Base-by-base conservation (phyloP, 768 basidiomycete genomes). In the Rhodotorula graminis region DNA sequence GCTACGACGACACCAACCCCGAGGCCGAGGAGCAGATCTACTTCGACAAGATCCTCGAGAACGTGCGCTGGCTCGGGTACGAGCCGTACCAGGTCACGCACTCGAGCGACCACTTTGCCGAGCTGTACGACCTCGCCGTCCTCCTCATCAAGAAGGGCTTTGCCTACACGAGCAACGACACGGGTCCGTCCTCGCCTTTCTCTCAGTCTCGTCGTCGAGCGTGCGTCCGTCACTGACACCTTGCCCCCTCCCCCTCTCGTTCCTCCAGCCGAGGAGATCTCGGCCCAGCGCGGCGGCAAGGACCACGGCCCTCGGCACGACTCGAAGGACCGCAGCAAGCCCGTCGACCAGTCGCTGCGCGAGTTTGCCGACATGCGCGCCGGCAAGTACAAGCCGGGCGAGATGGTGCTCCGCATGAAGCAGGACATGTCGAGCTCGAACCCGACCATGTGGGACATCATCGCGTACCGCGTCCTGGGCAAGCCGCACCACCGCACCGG, bases 31-130 rank as follows among this genome's bases (percentile, higher is more conserved):
- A 99, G 83, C 93, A 87, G 49, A 84, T 87, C 75, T 99, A 96
- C 81, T 98, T 98, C 77, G 94, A 95, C 80, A 95, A 91, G 71
- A 97, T 98, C 68, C 83, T 98, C 79, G 94, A 97, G 82, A 92
- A 89, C 78, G 86, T 98, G 49, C 86, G 94, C 74, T 99, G 96
- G 96, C 85, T 99, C 29, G 96, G 96, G 2, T 99, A 87, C 78
- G 95, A 98, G 80, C 96, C 96, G 8, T 98, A 91, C 91, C 92
- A 92, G 82, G 93, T 99, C 84, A 98, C 96, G 9, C 98, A 98
- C 82, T 97, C 95, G 61, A 96, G 93, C 79, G 95, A 98, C 81
- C 91, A 99, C 82, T 99, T 99, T 80, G 86, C 89, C 67, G 83
- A 88, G 78, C 83, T 99, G 33, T 90, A 93, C 77, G 88, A 89